A percentile compares a stretch with the other conserved stretches of the same genome.
Conservation (phyloP, 306 rosid genomes). For the Alnus rubra region DNA sequence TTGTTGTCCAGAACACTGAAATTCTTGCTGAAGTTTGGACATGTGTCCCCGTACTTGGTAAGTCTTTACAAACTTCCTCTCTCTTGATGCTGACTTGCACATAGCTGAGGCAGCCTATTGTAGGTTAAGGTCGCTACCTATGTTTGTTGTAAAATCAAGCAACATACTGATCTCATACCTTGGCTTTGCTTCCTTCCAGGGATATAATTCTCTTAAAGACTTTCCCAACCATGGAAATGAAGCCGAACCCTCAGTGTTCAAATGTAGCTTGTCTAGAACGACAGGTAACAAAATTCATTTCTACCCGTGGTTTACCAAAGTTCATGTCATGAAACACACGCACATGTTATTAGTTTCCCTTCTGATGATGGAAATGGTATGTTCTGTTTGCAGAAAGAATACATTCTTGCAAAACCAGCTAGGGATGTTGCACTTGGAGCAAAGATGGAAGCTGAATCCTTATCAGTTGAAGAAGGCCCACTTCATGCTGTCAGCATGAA, state of each 20-base stretch:
- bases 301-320: too few relatives aligned
- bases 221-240: conserved; percentile 99
- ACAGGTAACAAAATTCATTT: conserved; percentile 84
- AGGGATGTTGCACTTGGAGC: too few relatives aligned
- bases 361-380: too few relatives aligned
- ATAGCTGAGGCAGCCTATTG: background rate
- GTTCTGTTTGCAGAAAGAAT: too few relatives aligned
- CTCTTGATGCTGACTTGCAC: background rate
- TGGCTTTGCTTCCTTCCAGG: conserved; percentile 52
- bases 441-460: conserved; percentile 70
- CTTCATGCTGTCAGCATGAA: too few relatives aligned
- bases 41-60: conserved; percentile 89
- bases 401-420: too few relatives aligned
- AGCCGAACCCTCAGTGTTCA: too few relatives aligned
- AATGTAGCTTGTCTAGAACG: conserved; percentile 80
- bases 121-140: background rate
- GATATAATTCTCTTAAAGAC: conserved; percentile 96
- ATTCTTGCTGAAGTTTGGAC: conserved; percentile 79
- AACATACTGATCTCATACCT: conserved; percentile 11
- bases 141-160: background rate
- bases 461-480: conserved; percentile 53
- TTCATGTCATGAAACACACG: too few relatives aligned
- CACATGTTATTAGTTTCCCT: too few relatives aligned
- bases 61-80: conserved; percentile 25
- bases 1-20: conserved; percentile 90